Evolutionary conservation across 768 basidiomycete species (phyloP), one percentile per base, ranked within the genome.

Genomic region (Lentinula guzmanii): DNA sequence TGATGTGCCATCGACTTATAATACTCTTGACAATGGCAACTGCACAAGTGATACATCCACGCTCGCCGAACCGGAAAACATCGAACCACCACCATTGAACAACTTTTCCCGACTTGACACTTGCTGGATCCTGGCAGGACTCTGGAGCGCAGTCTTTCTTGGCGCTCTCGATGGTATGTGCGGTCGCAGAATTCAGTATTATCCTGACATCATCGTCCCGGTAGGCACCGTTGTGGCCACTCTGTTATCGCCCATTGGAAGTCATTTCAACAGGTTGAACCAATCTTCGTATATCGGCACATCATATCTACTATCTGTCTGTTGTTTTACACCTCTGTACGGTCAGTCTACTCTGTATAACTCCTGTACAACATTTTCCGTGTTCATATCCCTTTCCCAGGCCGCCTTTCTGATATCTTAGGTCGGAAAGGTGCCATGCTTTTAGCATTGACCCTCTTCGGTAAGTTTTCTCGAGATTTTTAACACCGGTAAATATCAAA

Each of bases 261-360:
- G 89, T 69, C 82, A 90, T 69, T 95, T 93, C 74, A 79, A 86
- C 68, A 88, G 87, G 70, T 87, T 86, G 39, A 85, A 88, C 68
- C 85, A 90, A 65, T 82, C 91, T 13, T 90, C 90, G 1, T 95
- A 95, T 73, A 86, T 97, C 62, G 95, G 91, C 35, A 93, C 93
- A 11, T 83, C 91, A 11, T 95, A 95, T 76, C 76, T 95, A 65
- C 78, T 95, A 50, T 92, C 90, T 58, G 85, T 94, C 43, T 94
- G 93, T 69, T 94, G 91, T 75, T 94, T 95, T 72, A 93, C 93
- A 21, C 94, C 93, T 62, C 74, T 93, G 65, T 93, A 93, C 78
- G 91, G 91, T 86, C 63, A 66, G 81, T 72, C 13, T 52, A 28
- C 45, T 35, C 39, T 13, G 53, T 51, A 45, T 52, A 43, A 42